phyloP scores from a whole-genome alignment of 352 stramenopile genomes.

The Globisporangium sylvaticum region DNA sequence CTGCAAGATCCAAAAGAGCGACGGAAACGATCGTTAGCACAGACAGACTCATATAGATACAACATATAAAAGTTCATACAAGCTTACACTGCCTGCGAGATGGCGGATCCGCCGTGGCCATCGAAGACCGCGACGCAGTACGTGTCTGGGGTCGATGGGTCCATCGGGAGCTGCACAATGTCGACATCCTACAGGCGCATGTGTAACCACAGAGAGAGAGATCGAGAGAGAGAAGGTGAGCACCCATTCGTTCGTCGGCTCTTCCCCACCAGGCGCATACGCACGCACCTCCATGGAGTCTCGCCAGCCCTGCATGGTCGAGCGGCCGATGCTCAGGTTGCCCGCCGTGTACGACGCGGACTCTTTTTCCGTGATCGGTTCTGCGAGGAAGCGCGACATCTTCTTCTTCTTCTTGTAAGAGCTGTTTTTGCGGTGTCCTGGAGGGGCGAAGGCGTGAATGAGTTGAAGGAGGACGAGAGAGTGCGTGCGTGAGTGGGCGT shows the following conservation, averaged over 20 bases:
- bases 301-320: constrained; percentile 83
- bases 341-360: constrained; percentile 38
- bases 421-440: not conserved
- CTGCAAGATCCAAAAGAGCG: constrained; percentile 21
- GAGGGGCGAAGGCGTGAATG: not conserved
- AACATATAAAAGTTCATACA: constrained; percentile 8
- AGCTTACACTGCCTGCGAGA: constrained; percentile 69
- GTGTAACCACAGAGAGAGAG: not conserved
- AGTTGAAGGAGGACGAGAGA: not conserved
- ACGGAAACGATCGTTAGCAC: not conserved
- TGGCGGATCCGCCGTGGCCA: constrained; percentile 63
- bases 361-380: constrained; percentile 75
- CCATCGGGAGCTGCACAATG: constrained; percentile 66
- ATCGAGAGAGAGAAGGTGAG: not conserved
- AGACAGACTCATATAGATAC: not conserved
- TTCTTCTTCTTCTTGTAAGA: not conserved
- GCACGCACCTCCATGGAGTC: constrained; percentile 75
- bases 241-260: not conserved
- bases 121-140: constrained; percentile 82
- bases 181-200: constrained; percentile 50
- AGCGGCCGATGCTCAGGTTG: constrained; percentile 59
- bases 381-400: constrained; percentile 84
- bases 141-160: constrained; percentile 45
- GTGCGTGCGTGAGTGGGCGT: not conserved
- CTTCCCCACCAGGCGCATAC: not conserved